Base-by-base conservation (phyloP, 192 early-diverging fungal species). In the Geosiphon pyriformis region DNA sequence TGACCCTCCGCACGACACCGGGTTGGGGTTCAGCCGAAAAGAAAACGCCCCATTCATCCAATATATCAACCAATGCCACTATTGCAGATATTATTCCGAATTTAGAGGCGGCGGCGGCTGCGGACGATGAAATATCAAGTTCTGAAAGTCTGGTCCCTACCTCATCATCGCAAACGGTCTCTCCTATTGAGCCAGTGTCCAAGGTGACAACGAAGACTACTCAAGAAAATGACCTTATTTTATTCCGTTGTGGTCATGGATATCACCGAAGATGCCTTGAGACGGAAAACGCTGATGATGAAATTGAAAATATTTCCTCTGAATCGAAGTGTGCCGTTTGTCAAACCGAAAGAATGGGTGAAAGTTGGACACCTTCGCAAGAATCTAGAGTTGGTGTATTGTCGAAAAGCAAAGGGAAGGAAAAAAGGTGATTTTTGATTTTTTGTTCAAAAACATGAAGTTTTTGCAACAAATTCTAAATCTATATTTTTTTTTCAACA, bases 231-330 rank as follows among this genome's bases (percentile, higher is more conserved):
- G 78, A 78, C 25, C 48, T 80, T 18, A 20, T 81, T 25, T 53
- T 83, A 15, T 83, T 81, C 67, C 76, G 78, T 20, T 81, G 80
- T 65, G 82, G 80, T 12, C 82, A 81, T 65, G 80, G 78, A 46
- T 83, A 77, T 42, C 82, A 83, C 70, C 76, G 71, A 25, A 71
- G 79, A 18, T 83, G 82, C 33, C 54, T 83, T 7, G 72, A 76
- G 32, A 66, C 51, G 20, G 64, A 66, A 55, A 22, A 42, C 15
- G 15, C 64, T 26, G 50, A 37, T 32, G 18, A 11, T 35, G 30
- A 27, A 18, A 37, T 34, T 17, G 64, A 66, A 42, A 55, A 42
- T 46, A 35, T 37, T 37, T 17, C 32, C 12, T 23, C 27, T 7
- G 64, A 66, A 55, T n/a, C 34, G 7, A 65, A 35, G 30, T 66